These are phyloP conservation scores for Flaveria robusta DNA, from an alignment of 129 eudicot species.

Conservation along the genomic window DNA sequence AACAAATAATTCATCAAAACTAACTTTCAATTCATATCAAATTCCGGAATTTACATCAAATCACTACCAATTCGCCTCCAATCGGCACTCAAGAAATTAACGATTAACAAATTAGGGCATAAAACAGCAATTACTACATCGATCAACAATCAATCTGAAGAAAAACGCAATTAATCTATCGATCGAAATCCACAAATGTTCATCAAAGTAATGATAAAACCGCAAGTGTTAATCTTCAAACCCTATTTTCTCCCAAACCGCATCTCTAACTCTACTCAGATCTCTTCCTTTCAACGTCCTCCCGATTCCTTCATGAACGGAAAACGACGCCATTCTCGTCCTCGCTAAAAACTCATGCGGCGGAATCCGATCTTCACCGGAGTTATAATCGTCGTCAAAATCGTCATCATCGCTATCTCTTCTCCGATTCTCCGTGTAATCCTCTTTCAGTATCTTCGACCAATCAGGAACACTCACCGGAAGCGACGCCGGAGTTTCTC, in stretches of 20 bases:
- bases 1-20: conserved; percentile 13
- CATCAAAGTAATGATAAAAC: background rate
- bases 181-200: conserved; percentile 5
- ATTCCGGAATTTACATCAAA: conserved; percentile 40
- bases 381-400: conserved; percentile 43
- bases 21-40: conserved; percentile 30
- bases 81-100: background rate
- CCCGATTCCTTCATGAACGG: conserved; percentile 88
- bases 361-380: conserved; percentile 60
- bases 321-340: conserved; percentile 66
- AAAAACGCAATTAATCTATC: conserved; percentile 11
- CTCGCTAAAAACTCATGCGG: conserved; percentile 88
- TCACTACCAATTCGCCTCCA: conserved; percentile 27
- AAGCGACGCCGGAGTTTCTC: conserved; percentile 51
- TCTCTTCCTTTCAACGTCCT: conserved; percentile 86
- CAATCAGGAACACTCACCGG: conserved; percentile 83
- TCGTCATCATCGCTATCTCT: conserved; percentile 49
- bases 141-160: conserved; percentile 22
- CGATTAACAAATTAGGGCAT: conserved; percentile 11
- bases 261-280: conserved; percentile 73
- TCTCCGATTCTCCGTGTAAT: conserved; percentile 51
- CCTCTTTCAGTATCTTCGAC: conserved; percentile 64
- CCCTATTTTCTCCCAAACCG: conserved; percentile 80
- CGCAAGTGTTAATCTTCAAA: conserved; percentile 50
- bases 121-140: conserved; percentile 19